These are phyloP conservation scores for Shiraia sp. DNA, from an alignment of 2,329 filamentous ascomycete genomes.

Conservation along the genomic window DNA sequence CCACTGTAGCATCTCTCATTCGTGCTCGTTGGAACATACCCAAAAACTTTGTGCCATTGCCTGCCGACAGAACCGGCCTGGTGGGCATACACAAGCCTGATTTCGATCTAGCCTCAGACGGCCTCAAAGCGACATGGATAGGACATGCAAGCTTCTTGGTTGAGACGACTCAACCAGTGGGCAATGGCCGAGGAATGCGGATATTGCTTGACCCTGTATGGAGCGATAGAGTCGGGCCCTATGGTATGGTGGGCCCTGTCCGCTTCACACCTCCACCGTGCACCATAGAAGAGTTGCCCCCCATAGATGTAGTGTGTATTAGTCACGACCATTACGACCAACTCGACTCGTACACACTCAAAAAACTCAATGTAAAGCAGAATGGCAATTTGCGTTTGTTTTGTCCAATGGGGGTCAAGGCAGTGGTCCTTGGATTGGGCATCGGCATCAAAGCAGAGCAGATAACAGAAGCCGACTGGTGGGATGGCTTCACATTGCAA, in stretches of 20 bases:
- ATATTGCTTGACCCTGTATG: conserved; percentile 60
- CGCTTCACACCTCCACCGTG: conserved; percentile 58
- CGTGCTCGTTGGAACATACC: conserved; percentile 44
- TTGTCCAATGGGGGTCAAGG: conserved; percentile 47
- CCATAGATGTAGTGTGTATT: conserved; percentile 57
- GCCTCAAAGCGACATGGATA: conserved; percentile 55
- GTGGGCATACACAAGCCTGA: conserved; percentile 49
- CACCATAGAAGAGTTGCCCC: conserved; percentile 53
- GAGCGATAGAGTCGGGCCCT: conserved; percentile 53
- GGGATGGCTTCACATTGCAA: conserved; percentile 48
- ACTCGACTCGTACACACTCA: conserved; percentile 53
- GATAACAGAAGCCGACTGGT: conserved; percentile 56
- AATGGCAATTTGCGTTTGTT: conserved; percentile 48
- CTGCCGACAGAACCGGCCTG: conserved; percentile 45
- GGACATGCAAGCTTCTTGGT: conserved; percentile 57
- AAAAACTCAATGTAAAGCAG: conserved; percentile 44
- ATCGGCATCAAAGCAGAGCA: conserved; percentile 44
- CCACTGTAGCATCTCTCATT: conserved; percentile 31
- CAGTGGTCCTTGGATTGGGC: conserved; percentile 43
- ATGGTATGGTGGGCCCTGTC: conserved; percentile 53
- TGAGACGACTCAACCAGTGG: conserved; percentile 43
- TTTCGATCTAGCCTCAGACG: conserved; percentile 39
- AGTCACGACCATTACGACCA: conserved; percentile 64
- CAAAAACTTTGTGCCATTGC: conserved; percentile 54
- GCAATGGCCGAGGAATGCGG: conserved; percentile 45